Evolutionary conservation across 2,329 filamentous ascomycete species (phyloP).

Genomic region (Ophiostoma tasmaniense): DNA sequence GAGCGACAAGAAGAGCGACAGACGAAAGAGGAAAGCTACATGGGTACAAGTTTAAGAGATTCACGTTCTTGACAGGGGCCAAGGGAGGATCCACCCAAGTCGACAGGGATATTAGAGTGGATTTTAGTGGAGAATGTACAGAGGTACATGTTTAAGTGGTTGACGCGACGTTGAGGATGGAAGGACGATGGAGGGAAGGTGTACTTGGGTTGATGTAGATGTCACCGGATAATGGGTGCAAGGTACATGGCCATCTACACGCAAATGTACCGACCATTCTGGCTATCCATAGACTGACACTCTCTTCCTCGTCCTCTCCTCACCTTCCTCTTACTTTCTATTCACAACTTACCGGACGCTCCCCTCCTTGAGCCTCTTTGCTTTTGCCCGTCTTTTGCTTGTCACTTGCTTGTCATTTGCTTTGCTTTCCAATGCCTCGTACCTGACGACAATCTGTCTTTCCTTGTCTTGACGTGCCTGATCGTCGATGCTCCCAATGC

Average conservation of each 20-base stretch:
- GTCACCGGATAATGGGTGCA: background rate
- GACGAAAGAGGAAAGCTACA: background rate
- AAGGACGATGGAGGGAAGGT: background rate
- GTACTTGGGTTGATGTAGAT: background rate
- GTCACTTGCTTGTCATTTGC: background rate
- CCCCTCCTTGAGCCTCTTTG: background rate
- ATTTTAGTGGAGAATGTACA: background rate
- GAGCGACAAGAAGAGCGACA: conserved; percentile 1
- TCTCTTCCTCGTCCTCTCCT: background rate
- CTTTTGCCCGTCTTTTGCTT: background rate
- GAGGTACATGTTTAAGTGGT: background rate
- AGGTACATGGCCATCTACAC: background rate
- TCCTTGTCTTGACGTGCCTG: background rate
- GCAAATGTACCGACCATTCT: background rate
- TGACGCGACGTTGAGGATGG: background rate
- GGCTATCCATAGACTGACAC: background rate
- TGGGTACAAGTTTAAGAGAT: conserved; percentile 12
- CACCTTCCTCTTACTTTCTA: background rate
- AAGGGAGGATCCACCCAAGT: conserved; percentile 10
- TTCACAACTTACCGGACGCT: background rate
- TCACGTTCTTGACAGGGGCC: conserved; percentile 12
- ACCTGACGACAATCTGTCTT: background rate
- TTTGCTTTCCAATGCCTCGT: background rate
- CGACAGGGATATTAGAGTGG: conserved; percentile 9
- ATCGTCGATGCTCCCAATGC: background rate